Evolutionary conservation across 345 rosid genomes (phyloP), one percentile per base, ranked within the genome.

Genomic region (Euphorbia pulcherrima): DNA sequence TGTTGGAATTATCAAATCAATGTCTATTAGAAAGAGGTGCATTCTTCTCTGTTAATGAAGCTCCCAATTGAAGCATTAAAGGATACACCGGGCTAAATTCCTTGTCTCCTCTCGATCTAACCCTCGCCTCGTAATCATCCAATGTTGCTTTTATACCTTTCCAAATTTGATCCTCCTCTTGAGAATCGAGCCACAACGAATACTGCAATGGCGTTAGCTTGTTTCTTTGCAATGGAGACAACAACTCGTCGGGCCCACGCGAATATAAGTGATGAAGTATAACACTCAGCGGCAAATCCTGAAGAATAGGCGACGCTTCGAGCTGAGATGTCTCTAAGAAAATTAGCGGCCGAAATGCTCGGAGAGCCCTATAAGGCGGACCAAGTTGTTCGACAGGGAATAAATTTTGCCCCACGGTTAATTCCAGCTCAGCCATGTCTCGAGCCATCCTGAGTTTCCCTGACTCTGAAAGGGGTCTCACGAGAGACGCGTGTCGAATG

Each of bases 341-440:
- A 21, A 95, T 78, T 29, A 95, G 81, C 0, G 98, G 99, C 40
- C 98, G 82, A 64, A 95, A 95, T 65, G 99, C 97, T 69, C 99
- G 82, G 55, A 95, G 97, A 57, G 99, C 98, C 71, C 90, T 83
- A 74, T 92, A 92, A 0, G 99, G 99, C 35, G 94, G 81, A 61
- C 99, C 96, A 7, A 95, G 94, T 70, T 92, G 98, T 80, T 95
- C 98, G n/a, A 92, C 97, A 2, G 97, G 96, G 75, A 88, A 92
- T 77, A 95, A 62, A 76, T 87, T 90, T 78, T 95, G 98, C 64
- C 99, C 92, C 54, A 95, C 97, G 7, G 96, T 85, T 66, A 95
- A 81, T 85, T 95, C 99, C 61, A 95, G 83, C 84, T 95, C 99
- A 8, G 99, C 99, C 99, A 95, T 95, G 82, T 95, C 99, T 75